Percentiles rank a stretch among this genome's conserved stretches.
Conservation (phyloP, 805 yeast species). For the Lipomyces lipofer region DNA sequence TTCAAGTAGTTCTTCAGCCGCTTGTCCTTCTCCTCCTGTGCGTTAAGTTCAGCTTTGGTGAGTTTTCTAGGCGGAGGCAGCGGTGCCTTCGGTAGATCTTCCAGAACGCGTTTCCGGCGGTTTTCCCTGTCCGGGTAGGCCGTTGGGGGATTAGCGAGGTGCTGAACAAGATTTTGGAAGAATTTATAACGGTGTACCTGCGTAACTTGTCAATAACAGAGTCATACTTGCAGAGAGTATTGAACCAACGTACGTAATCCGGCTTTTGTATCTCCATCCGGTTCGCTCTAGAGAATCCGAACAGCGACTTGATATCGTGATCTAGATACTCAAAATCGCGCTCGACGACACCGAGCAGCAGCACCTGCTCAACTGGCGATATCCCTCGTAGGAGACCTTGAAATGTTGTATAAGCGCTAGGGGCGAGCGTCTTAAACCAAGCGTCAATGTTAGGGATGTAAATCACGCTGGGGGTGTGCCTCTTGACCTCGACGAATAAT, state of each 20-base stretch:
- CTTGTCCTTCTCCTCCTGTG: slow-evolving; percentile 65
- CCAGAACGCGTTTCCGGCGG: slow-evolving; percentile 43
- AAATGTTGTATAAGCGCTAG: slow-evolving; percentile 69
- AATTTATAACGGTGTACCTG: slow-evolving; percentile 53
- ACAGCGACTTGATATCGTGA: slow-evolving; percentile 52
- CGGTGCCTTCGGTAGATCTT: slow-evolving; percentile 44
- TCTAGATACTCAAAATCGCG: slow-evolving; percentile 43
- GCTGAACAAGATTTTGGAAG: slow-evolving; percentile 54
- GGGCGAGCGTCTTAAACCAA: slow-evolving; percentile 69
- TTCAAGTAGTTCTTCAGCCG: slow-evolving; percentile 81
- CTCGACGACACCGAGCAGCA: slow-evolving; percentile 73
- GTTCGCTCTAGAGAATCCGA: slow-evolving; percentile 57
- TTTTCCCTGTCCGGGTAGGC: slow-evolving; percentile 67
- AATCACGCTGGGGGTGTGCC: slow-evolving; percentile 85
- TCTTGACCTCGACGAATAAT: slow-evolving; percentile 78
- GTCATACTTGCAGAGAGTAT: too few species aligned
- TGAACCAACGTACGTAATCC: slow-evolving; percentile 19
- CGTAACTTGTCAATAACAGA: too few species aligned
- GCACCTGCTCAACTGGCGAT: slow-evolving; percentile 67
- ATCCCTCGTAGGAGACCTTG: slow-evolving; percentile 67
- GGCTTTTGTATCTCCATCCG: slow-evolving; percentile 51
- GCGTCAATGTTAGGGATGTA: slow-evolving; percentile 79
- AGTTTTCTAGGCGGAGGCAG: slow-evolving; percentile 40
- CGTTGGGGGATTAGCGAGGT: slow-evolving; percentile 65
- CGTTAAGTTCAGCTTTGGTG: slow-evolving; percentile 49